These are phyloP conservation scores for Protea cynaroides DNA, from an alignment of 164 flowering plant genomes.

Conservation along the genomic window DNA sequence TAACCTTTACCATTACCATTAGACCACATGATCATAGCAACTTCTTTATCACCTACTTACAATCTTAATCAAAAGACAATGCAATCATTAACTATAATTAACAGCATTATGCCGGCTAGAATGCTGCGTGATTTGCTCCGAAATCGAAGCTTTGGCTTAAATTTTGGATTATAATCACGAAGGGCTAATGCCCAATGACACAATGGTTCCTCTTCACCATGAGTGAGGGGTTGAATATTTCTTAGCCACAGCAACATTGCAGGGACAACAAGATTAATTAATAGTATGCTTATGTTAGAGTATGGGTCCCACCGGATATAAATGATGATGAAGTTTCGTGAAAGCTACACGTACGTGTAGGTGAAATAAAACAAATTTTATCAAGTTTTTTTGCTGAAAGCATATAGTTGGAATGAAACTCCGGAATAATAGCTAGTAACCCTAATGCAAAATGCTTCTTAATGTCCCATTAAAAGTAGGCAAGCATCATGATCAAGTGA, in stretches of 20 bases:
- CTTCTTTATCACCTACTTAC: too few species aligned
- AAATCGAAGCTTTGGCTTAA: background rate
- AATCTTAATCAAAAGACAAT: background rate
- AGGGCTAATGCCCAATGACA: background rate
- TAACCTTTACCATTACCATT: background rate
- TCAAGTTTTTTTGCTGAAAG: background rate
- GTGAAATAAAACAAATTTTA: background rate
- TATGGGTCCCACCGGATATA: too few species aligned
- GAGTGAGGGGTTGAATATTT: background rate
- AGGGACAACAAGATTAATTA: background rate
- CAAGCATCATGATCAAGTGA: background rate
- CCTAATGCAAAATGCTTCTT: background rate
- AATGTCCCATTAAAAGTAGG: background rate
- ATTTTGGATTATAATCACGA: background rate
- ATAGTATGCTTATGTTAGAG: background rate
- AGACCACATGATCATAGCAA: too few species aligned
- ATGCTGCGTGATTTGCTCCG: background rate
- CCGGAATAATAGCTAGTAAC: background rate
- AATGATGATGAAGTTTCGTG: too few species aligned
- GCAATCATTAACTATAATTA: background rate
- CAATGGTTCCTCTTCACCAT: background rate
- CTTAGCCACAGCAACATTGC: background rate
- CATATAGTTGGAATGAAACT: background rate
- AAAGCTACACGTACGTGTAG: too few species aligned
- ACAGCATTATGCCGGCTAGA: background rate